Evolutionary conservation across 2,329 filamentous ascomycete species (phyloP), one percentile per base, ranked within the genome.

Genomic region (Amphichorda felina): DNA sequence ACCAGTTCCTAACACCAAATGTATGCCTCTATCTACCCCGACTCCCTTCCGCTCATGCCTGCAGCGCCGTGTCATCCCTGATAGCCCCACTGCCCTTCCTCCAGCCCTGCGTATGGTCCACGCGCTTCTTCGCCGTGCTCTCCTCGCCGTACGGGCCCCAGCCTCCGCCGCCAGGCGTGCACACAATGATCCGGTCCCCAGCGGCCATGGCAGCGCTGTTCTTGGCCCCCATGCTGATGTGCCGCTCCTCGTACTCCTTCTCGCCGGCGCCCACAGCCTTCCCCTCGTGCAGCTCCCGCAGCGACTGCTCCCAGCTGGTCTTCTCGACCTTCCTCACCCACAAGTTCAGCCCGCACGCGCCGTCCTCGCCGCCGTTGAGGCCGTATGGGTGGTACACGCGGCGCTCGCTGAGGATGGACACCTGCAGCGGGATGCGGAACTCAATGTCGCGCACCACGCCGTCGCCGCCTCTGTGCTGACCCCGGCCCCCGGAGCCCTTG

Each of bases 291-390:
- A 68, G 48, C 38, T 55, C 46, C 43, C 54, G 57, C 36, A 62
- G 50, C 14, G 60, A 60, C 39, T 57, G 54, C 54, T 67, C 64
- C 52, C 64, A 66, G 46, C 64, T 64, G 2, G 60, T 60, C 54
- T 74, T 75, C 44, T 67, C 63, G 36, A 89, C 79, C 41, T 73
- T 79, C 7, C 84, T 67, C 22, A 93, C 78, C 89, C 89, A 96
- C 31, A 93, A 63, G 46, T 96, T 96, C 41, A 88, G 61, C 0
- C 89, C 89, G 34, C 82, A 80, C 45, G 75, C 60, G 0, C 77
- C 89, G 41, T 89, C 81, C 38, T 78, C 79, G 4, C 89, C 89
- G 1, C 89, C 89, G 16, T 77, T 79, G 40, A 95, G 67, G 0
- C 89, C 48, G 14, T 59, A 58, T 1, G 61, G 84, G 31, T 72